phyloP scores from a whole-genome alignment of 2,329 filamentous ascomycete species.

The Bimuria novae-zelandiae region DNA sequence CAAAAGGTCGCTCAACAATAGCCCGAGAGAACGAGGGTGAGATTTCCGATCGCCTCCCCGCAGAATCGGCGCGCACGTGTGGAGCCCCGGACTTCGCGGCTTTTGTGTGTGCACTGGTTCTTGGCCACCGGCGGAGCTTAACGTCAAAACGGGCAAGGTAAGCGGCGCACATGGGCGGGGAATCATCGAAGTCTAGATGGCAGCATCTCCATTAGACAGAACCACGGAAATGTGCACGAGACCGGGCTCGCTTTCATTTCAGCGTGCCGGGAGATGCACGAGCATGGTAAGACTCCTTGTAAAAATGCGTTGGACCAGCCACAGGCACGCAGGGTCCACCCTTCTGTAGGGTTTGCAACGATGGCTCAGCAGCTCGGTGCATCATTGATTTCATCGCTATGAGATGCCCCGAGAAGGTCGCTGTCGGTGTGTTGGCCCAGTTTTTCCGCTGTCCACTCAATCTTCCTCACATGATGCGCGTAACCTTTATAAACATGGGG shows the following conservation, averaged over 20 bases:
- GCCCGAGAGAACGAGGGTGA: constrained; percentile 24
- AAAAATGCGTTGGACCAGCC: no score
- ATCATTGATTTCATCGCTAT: constrained; percentile 23
- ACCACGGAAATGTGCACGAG: background rate
- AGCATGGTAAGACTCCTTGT: no score
- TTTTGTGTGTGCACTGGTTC: background rate
- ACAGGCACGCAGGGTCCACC: constrained; percentile 24
- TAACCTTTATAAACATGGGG: constrained; percentile 28
- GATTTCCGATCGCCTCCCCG: background rate
- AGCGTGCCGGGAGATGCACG: no score
- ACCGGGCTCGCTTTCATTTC: background rate
- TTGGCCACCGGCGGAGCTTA: background rate
- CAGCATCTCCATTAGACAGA: background rate
- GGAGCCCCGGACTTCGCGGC: constrained; percentile 3
- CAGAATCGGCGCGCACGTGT: constrained; percentile 13
- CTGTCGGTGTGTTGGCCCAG: constrained; percentile 16
- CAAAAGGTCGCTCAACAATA: constrained; percentile 16
- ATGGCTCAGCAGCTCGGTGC: constrained; percentile 20
- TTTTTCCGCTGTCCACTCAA: constrained; percentile 13
- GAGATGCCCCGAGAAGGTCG: constrained; percentile 36
- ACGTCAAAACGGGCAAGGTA: background rate
- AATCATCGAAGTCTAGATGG: background rate
- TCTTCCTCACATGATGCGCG: constrained; percentile 17
- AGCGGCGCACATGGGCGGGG: background rate
- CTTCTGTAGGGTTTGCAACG: no score